Base-by-base conservation (phyloP, 1,284 basidiomycete genomes). In the Mrakiaceae sp. region DNA sequence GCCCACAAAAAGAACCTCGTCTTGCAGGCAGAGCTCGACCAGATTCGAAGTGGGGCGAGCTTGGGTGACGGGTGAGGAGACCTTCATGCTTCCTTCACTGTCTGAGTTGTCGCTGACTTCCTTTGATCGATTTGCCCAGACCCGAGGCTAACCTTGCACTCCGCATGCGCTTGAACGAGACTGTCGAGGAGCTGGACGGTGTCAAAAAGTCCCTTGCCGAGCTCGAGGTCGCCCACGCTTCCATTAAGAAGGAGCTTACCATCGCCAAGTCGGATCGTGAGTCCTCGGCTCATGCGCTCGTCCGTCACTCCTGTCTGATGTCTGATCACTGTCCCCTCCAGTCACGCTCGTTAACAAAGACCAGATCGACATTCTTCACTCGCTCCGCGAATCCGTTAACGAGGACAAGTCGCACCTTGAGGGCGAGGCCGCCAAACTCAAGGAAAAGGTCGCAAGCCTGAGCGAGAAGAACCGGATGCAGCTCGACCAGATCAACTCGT, bases 381-480 rank as follows among this genome's bases (percentile, higher is more conserved):
- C 84, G 8, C 78, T 97, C 12, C 86, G 93, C 48, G 89, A 92
- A 64, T 90, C 88, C 1, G 88, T 95, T 60, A 87, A 87, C 71
- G 86, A 88, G 71, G 93, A 97, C 75, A 92, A 91, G 75, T 80
- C 81, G 10, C 82, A 79, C 27, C 80, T 95, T 12, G 87, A 89
- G 71, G 78, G 78, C 2, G 85, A 91, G 68, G 77, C 89, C 52
- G 79, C 81, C 51, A 79, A 80, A 44, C 75, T 93, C 51, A 83
- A 82, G 71, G 81, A 81, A 57, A 84, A 88, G 70, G 82, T 91
- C 71, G 83, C 81, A 66, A 85, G 87, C 42, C 79, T 90, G 3
- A 78, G 79, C 53, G 91, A 95, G 70, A 92, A 90, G 80, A 89
- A 88, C 74, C 82, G 85, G 71, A 89, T 93, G 85, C 90, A 94